Evolutionary conservation across 2,329 filamentous ascomycete species (phyloP).

Genomic region (Cladosporium sp.): DNA sequence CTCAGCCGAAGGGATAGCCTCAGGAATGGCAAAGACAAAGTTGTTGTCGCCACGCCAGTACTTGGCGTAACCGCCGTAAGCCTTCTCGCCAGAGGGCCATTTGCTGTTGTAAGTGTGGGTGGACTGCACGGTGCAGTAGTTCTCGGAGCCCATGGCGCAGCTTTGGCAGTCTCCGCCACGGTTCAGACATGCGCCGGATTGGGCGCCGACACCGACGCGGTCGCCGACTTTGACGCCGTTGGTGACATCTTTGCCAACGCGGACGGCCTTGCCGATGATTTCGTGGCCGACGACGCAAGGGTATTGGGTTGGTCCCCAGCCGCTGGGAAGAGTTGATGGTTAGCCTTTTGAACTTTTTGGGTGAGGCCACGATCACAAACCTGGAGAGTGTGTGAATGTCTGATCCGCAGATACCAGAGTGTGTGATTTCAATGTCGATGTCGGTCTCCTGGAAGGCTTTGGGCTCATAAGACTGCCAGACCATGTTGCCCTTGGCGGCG

Average conservation of each 20-base stretch:
- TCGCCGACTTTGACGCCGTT: conserved; percentile 29
- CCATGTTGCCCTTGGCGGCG: conserved; percentile 47
- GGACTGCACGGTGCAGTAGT: conserved; percentile 30
- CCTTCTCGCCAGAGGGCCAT: conserved; percentile 54
- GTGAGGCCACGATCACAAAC: not conserved
- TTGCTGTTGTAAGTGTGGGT: conserved; percentile 23
- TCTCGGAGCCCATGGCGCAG: conserved; percentile 42
- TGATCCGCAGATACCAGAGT: conserved; percentile 30
- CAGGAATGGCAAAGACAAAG: conserved; percentile 55
- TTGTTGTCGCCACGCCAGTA: conserved; percentile 50
- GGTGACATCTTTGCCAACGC: conserved; percentile 22
- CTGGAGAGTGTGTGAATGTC: conserved; percentile 23
- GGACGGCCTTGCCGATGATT: conserved; percentile 22
- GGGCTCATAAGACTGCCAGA: conserved; percentile 37
- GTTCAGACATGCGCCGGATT: conserved; percentile 42
- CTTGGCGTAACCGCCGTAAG: conserved; percentile 58
- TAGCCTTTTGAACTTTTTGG: not conserved
- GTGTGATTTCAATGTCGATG: conserved; percentile 31
- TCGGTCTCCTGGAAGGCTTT: conserved; percentile 35
- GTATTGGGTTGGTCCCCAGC: conserved; percentile 39
- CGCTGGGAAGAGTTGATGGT: too few species aligned
- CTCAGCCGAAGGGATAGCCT: conserved; percentile 41
- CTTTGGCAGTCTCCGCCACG: conserved; percentile 48
- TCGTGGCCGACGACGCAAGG: conserved; percentile 25
- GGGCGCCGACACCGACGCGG: conserved; percentile 47